Percentiles rank a stretch among this genome's conserved stretches.
These are phyloP conservation scores for Colletotrichum tamarilloi DNA, from an alignment of 2,329 filamentous ascomycete species.

Conservation along the genomic window DNA sequence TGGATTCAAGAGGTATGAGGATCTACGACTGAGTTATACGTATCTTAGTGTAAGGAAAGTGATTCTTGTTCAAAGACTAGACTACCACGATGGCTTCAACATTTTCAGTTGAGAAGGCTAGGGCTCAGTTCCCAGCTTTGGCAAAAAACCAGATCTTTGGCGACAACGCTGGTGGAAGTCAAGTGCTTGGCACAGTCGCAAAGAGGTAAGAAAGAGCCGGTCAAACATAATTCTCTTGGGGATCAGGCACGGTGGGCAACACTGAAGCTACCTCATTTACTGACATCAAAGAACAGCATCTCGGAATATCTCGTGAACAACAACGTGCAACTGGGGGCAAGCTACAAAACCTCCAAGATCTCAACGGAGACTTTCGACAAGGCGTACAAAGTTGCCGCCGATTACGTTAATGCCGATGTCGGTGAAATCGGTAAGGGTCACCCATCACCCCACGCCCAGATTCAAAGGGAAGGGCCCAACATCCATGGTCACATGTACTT, in stretches of 20 bases:
- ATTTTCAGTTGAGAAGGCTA: slow-evolving; percentile 55
- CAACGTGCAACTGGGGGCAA: slow-evolving; percentile 82
- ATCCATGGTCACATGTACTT: not conserved
- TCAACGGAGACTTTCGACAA: slow-evolving; percentile 50
- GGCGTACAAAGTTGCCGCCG: not conserved
- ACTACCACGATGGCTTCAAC: not conserved
- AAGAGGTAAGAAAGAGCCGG: not conserved
- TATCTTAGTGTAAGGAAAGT: not conserved
- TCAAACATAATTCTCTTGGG: not conserved
- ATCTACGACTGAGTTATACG: not conserved
- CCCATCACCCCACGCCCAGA: not conserved
- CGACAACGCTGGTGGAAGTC: slow-evolving; percentile 82
- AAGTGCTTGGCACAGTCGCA: slow-evolving; percentile 70
- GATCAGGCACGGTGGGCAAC: not conserved
- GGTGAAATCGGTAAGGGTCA: not conserved
- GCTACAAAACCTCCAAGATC: slow-evolving; percentile 69
- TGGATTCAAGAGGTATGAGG: not conserved
- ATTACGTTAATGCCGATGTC: not conserved
- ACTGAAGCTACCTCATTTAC: not conserved
- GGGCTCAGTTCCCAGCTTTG: slow-evolving; percentile 75
- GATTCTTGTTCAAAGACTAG: not conserved
- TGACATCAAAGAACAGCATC: slow-evolving; percentile 64
- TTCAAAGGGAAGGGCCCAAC: not conserved
- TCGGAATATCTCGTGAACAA: slow-evolving; percentile 72
- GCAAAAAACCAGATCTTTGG: slow-evolving; percentile 75